These are phyloP conservation scores for Exidia glandulosa DNA, from an alignment of 768 basidiomycete genomes.

Conservation along the genomic window DNA sequence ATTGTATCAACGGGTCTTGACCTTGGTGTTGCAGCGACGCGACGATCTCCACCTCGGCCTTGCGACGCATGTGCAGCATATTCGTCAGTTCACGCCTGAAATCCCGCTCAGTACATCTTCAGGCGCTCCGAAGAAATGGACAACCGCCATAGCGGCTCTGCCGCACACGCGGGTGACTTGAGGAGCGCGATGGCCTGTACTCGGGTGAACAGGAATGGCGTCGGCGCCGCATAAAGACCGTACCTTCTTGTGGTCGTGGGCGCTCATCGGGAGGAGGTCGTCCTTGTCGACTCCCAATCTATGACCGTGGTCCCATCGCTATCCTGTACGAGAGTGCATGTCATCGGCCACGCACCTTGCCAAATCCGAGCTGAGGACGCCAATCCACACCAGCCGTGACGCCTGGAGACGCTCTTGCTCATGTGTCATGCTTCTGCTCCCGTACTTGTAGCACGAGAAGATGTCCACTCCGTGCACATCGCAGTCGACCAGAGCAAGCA, in stretches of 20 bases:
- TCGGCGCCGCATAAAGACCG: constrained; percentile 1
- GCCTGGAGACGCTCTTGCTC: constrained; percentile 62
- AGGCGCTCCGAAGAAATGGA: background rate
- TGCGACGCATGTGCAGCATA: constrained; percentile 73
- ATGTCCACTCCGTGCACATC: constrained; percentile 93
- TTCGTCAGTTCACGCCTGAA: constrained; percentile 66
- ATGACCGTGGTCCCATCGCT: constrained; percentile 1
- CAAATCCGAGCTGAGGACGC: constrained; percentile 62
- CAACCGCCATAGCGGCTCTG: background rate
- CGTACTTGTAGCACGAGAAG: constrained; percentile 75
- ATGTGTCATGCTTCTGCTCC: constrained; percentile 59
- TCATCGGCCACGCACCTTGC: constrained; percentile 39
- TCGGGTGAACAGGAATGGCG: background rate
- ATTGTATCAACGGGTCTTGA: background rate
- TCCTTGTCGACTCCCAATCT: constrained; percentile 55
- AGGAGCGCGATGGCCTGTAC: background rate
- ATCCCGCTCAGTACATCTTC: background rate
- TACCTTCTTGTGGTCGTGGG: constrained; percentile 68
- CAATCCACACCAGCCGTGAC: constrained; percentile 65
- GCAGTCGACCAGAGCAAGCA: constrained; percentile 74
- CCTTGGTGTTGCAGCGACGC: background rate
- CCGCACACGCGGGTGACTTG: background rate
- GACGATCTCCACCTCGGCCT: constrained; percentile 86
- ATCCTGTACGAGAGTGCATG: background rate
- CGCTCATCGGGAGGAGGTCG: constrained; percentile 54